Percentiles rank a stretch among this genome's conserved stretches.
These are phyloP conservation scores for Aureobasidium subglaciale DNA, from an alignment of 2,329 filamentous ascomycete genomes.

Conservation along the genomic window DNA sequence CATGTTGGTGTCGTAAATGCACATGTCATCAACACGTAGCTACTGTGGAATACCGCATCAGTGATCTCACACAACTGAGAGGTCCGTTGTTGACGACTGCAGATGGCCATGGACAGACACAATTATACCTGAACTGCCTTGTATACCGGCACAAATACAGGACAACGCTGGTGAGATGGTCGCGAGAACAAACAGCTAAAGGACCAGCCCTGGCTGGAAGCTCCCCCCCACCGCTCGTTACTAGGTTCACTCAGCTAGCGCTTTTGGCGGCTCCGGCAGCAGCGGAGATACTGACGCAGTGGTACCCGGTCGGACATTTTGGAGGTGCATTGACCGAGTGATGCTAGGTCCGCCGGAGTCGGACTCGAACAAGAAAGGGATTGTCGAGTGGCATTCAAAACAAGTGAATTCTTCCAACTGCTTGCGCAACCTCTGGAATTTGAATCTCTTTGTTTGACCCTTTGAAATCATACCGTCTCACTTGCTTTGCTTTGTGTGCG, in stretches of 20 bases:
- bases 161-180: too few species aligned
- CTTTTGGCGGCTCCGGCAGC: slow-evolving; percentile 5
- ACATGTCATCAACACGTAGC: not conserved
- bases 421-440: not conserved
- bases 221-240: not conserved
- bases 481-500: not conserved
- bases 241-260: not conserved
- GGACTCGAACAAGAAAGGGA: slow-evolving; percentile 10
- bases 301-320: slow-evolving; percentile 7
- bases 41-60: too few species aligned
- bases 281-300: slow-evolving; percentile 11
- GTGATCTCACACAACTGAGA: too few species aligned
- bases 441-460: not conserved
- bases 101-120: too few species aligned
- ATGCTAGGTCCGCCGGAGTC: not conserved
- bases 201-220: not conserved
- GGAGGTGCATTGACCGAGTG: slow-evolving; percentile 10
- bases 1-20: not conserved
- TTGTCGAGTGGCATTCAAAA: slow-evolving; percentile 10
- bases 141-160: too few species aligned
- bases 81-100: too few species aligned
- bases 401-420: slow-evolving; percentile 4
- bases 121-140: too few species aligned
- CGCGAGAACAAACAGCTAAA: not conserved
- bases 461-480: not conserved